These are phyloP conservation scores for Calocybe gangraenosa DNA, from an alignment of 768 basidiomycete genomes.

Conservation along the genomic window DNA sequence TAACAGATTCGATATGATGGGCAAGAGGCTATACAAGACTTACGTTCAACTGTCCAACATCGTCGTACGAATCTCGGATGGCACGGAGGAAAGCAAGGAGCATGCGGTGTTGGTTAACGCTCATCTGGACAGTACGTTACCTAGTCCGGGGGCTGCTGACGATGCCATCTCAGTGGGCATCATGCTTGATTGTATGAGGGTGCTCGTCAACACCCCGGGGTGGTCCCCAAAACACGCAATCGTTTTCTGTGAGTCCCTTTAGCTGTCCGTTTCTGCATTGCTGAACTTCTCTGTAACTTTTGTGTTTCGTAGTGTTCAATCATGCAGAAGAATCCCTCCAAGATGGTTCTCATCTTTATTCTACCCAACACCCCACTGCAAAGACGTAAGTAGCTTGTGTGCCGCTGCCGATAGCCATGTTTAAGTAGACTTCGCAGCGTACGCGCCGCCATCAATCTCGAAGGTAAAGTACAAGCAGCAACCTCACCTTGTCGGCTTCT, in stretches of 20 bases:
- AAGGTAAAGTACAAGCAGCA: constrained; percentile 45
- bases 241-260: constrained; percentile 65
- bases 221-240: constrained; percentile 75
- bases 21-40: constrained; percentile 75
- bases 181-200: constrained; percentile 87
- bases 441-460: constrained; percentile 84
- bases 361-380: constrained; percentile 80
- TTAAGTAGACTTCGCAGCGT: constrained; percentile 44
- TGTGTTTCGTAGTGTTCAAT: constrained; percentile 69
- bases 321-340: constrained; percentile 93
- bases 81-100: constrained; percentile 64
- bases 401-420: background rate
- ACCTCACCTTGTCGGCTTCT: background rate
- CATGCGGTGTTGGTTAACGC: constrained; percentile 86
- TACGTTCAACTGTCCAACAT: constrained; percentile 89
- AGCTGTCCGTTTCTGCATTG: background rate
- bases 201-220: constrained; percentile 60
- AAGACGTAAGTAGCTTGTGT: constrained; percentile 48
- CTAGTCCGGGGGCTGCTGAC: constrained; percentile 85
- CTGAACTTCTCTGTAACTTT: background rate
- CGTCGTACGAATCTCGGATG: constrained; percentile 80
- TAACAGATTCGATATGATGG: constrained; percentile 89
- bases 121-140: constrained; percentile 72
- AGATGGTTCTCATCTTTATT: constrained; percentile 90
- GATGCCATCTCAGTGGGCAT: constrained; percentile 86